A percentile compares a stretch with the other conserved stretches of the same genome.
phyloP scores from a whole-genome alignment of 257 asterid genomes.

The Scutellaria minor region DNA sequence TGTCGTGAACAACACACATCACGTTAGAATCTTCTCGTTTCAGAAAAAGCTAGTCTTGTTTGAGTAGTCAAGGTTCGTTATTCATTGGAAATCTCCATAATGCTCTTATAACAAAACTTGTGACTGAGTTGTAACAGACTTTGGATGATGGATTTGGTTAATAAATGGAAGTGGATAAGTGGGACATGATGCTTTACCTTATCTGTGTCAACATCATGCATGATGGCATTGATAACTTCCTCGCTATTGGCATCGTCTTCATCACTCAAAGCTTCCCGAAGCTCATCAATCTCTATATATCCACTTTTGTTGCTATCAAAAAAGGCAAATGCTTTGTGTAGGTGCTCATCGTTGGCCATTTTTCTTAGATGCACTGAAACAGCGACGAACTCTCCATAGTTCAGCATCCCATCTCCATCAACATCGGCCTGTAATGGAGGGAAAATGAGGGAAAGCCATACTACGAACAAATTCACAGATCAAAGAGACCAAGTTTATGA shows the following conservation, averaged over 20 bases:
- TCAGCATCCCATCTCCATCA: constrained; percentile 72
- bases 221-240: constrained; percentile 71
- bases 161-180: too few species aligned
- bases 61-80: too few species aligned
- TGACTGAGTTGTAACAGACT: too few species aligned
- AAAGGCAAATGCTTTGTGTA: constrained; percentile 72
- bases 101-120: too few species aligned
- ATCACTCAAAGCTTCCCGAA: constrained; percentile 65
- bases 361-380: constrained; percentile 72
- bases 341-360: constrained; percentile 85
- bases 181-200: constrained; percentile 48
- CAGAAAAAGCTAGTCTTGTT: too few species aligned
- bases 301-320: constrained; percentile 70
- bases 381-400: constrained; percentile 71
- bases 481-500: neutral
- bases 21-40: neutral
- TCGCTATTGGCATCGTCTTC: constrained; percentile 58
- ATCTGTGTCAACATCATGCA: constrained; percentile 84
- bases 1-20: constrained; percentile 7
- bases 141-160: too few species aligned
- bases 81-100: too few species aligned
- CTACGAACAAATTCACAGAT: neutral
- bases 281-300: constrained; percentile 77
- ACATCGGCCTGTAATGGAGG: constrained; percentile 60
- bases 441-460: neutral